Evolutionary conservation across 495 filamentous ascomycete species (phyloP).

Genomic region (Tuber umbilicatum): DNA sequence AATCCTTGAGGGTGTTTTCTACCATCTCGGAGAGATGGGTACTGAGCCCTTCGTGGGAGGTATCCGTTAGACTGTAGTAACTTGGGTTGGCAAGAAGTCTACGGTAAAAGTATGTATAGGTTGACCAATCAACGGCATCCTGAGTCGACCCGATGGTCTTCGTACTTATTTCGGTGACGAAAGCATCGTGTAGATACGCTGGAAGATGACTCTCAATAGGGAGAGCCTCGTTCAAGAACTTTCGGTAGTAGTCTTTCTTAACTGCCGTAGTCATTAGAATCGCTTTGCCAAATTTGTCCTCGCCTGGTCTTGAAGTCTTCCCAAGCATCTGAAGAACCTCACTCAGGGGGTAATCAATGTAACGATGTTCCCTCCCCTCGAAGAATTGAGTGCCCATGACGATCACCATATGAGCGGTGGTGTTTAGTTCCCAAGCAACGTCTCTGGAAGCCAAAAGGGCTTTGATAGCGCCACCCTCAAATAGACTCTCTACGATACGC

Average conservation of each 20-base stretch:
- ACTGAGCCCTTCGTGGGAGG: slow-evolving; percentile 86
- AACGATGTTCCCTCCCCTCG: slow-evolving; percentile 92
- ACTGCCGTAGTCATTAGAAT: slow-evolving; percentile 91
- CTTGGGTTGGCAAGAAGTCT: slow-evolving; percentile 94
- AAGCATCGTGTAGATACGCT: slow-evolving; percentile 85
- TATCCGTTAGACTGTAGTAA: slow-evolving; percentile 86
- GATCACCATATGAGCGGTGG: slow-evolving; percentile 80
- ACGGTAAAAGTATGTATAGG: slow-evolving; percentile 97
- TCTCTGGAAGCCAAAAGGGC: slow-evolving; percentile 89
- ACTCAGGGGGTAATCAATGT: slow-evolving; percentile 91
- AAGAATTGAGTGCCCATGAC: slow-evolving; percentile 99
- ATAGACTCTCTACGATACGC: slow-evolving; percentile 85
- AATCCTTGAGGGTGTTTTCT: slow-evolving; percentile 83
- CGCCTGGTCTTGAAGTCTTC: slow-evolving; percentile 69
- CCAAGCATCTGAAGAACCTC: slow-evolving; percentile 99
- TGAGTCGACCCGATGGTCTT: slow-evolving; percentile 89
- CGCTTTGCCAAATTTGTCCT: slow-evolving; percentile 76
- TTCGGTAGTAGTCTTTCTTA: slow-evolving; percentile 96
- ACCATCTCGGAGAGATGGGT: slow-evolving; percentile 93
- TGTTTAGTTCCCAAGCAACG: slow-evolving; percentile 91
- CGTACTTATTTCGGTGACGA: slow-evolving; percentile 93
- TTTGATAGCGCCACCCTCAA: slow-evolving; percentile 85
- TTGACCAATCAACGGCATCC: slow-evolving; percentile 96
- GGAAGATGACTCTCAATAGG: slow-evolving; percentile 94
- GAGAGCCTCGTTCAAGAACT: slow-evolving; percentile 93